A percentile compares a stretch with the other conserved stretches of the same genome.
Evolutionary conservation across 2,329 filamentous ascomycete species (phyloP).

Genomic region (Gaeumannomyces sp.): DNA sequence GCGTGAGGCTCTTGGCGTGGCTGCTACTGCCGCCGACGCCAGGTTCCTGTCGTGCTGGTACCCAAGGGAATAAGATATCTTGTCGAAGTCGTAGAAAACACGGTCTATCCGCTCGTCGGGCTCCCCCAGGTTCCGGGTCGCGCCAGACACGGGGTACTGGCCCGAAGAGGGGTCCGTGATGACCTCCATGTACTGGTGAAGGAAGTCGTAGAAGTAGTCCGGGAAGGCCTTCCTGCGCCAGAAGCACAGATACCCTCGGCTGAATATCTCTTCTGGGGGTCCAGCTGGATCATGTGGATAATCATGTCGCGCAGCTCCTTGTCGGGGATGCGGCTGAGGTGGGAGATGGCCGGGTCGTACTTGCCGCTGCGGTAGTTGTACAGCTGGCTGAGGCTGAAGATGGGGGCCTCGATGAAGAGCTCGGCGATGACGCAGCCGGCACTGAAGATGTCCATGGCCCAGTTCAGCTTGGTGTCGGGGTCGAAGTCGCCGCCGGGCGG

Average conservation of each 20-base stretch:
- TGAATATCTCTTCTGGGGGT: constrained; percentile 85
- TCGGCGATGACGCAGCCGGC: constrained; percentile 95
- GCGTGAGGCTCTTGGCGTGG: constrained; percentile 31
- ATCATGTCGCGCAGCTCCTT: constrained; percentile 83
- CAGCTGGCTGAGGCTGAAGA: constrained; percentile 95
- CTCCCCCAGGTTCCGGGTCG: constrained; percentile 69
- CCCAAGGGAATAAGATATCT: constrained; percentile 90
- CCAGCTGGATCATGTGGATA: constrained; percentile 90
- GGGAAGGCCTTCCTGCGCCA: constrained; percentile 92
- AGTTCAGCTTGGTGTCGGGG: constrained; percentile 55
- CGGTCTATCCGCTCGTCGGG: constrained; percentile 91
- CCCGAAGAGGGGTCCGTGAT: constrained; percentile 87
- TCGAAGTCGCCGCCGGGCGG: constrained; percentile 61
- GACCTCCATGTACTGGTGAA: constrained; percentile 95
- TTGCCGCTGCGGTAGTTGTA: constrained; percentile 92
- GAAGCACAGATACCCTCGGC: constrained; percentile 87
- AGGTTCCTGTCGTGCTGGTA: constrained; percentile 47
- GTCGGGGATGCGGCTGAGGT: constrained; percentile 82
- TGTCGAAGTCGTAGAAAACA: constrained; percentile 92
- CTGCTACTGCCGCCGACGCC: not conserved
- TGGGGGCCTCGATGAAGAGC: constrained; percentile 86
- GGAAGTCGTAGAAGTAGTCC: constrained; percentile 92
- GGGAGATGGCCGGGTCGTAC: constrained; percentile 77
- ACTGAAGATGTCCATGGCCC: constrained; percentile 99
- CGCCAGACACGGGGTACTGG: constrained; percentile 62